Percentiles rank a stretch among this genome's conserved stretches.
Evolutionary conservation across 2,329 filamentous ascomycete genomes (phyloP).

Genomic region (Pseudogymnoascus sp.): DNA sequence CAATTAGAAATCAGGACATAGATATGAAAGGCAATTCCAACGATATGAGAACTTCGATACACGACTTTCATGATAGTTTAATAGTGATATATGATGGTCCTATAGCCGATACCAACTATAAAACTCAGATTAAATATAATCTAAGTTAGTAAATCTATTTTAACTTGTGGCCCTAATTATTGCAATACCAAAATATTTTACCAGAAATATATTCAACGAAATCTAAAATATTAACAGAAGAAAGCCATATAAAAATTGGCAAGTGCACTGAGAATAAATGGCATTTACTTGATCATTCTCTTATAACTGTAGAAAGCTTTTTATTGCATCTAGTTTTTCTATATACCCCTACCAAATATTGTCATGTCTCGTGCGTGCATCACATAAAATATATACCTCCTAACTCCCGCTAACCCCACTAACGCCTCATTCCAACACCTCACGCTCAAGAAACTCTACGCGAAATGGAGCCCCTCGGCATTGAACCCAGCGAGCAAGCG

Average conservation of each 20-base stretch:
- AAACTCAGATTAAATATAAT: background rate
- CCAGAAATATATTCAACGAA: background rate
- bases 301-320: background rate
- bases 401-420: constrained; percentile 1
- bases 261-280: too few species aligned
- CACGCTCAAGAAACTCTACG: constrained; percentile 32
- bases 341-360: background rate
- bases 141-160: background rate
- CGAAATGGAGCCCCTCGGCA: constrained; percentile 87
- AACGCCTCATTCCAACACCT: background rate
- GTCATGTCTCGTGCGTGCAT: background rate
- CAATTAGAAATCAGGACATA: background rate
- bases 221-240: background rate
- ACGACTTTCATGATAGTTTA: background rate
- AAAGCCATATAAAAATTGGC: too few species aligned
- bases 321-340: background rate
- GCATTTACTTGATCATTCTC: background rate
- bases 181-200: background rate
- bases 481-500: constrained; percentile 76
- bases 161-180: background rate
- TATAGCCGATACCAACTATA: background rate
- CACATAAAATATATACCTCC: constrained; percentile 3
- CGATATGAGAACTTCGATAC: background rate
- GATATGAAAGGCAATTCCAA: background rate
- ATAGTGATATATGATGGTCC: background rate